Evolutionary conservation across 169 alveolate species (phyloP), one percentile per base, ranked within the genome.

Genomic region (Toxoplasma gondii): DNA sequence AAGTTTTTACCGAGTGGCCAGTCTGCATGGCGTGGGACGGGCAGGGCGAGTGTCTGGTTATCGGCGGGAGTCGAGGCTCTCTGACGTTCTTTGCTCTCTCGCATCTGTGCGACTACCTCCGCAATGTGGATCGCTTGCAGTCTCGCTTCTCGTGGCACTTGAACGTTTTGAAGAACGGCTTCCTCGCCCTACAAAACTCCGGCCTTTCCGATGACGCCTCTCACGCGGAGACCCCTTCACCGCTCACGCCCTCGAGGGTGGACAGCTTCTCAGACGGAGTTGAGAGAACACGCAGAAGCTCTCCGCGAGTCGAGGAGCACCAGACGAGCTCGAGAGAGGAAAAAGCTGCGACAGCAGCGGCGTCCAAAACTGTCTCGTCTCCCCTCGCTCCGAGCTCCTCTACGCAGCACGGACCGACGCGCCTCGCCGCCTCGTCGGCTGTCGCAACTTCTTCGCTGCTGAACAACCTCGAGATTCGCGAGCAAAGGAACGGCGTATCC

Each of bases 61-160:
- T 91, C 5, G 94, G 94, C 39, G 67, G 94, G 54, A 78, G 94
- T 24, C 70, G 69, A 49, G 94, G 94, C 70, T 67, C 82, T 34
- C 94, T 91, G 36, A 54, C 74, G 24, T 45, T 91, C 10, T 91
- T 82, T 70, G 70, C 94, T 70, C 54, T 91, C 9, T 69, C 70
- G 39, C 45, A 69, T 74, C 81, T 91, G 82, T 19, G 34, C 45
- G 80, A 80, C 4, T 91, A 78, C 90, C 58, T 44, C 36, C 80
- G 82, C 44, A 90, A 84, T 16, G 94, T 78, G 29, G 86, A 78
- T 78, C 39, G 49, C 39, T 45, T 78, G 39, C 39, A 16, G n/a
- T 41, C 22, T 7, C 74, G 74, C 34, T 64, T 38, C 44, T 12
- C 29, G 84, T 12, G 44, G 84, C 84, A 74, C 27, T 44, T 74